Percentiles rank a stretch among this genome's conserved stretches.
These are phyloP conservation scores for Lasiodiplodia citricola DNA, from an alignment of 2,329 filamentous ascomycete species.

Conservation along the genomic window DNA sequence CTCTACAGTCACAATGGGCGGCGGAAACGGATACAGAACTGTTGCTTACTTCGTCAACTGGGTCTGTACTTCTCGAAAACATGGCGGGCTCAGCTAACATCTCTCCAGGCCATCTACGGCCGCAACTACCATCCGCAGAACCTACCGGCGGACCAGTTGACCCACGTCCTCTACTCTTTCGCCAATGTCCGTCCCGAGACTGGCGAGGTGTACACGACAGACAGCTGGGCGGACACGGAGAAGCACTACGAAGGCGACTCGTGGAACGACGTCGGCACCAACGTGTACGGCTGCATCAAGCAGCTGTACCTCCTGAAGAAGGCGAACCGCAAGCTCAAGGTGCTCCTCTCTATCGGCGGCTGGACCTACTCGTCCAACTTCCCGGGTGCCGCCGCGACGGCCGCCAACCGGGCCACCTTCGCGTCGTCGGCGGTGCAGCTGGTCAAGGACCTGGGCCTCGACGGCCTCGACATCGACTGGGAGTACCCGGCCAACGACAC, in stretches of 20 bases:
- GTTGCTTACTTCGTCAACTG: slow-evolving; percentile 79
- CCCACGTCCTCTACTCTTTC: slow-evolving; percentile 89
- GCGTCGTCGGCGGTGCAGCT: slow-evolving; percentile 74
- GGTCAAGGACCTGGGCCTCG: slow-evolving; percentile 79
- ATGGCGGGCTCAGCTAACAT: neutral
- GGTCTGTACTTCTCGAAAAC: slow-evolving; percentile 38
- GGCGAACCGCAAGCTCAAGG: slow-evolving; percentile 75
- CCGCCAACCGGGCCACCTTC: slow-evolving; percentile 67
- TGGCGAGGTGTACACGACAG: slow-evolving; percentile 72
- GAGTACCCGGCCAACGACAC: slow-evolving; percentile 49
- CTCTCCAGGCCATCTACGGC: slow-evolving; percentile 75
- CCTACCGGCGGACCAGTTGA: slow-evolving; percentile 79
- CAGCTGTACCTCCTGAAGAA: slow-evolving; percentile 80
- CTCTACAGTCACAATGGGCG: slow-evolving; percentile 29
- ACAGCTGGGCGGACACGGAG: slow-evolving; percentile 70
- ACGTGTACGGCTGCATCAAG: slow-evolving; percentile 79
- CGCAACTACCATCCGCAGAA: slow-evolving; percentile 86
- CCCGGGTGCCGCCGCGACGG: slow-evolving; percentile 68
- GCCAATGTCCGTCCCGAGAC: slow-evolving; percentile 80
- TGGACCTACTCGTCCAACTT: slow-evolving; percentile 85
- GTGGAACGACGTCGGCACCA: slow-evolving; percentile 68
- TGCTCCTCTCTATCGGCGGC: slow-evolving; percentile 84
- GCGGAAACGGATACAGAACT: slow-evolving; percentile 60
- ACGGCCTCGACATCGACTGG: slow-evolving; percentile 57
- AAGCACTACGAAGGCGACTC: slow-evolving; percentile 74